A percentile compares a stretch with the other conserved stretches of the same genome.
phyloP scores from a whole-genome alignment of 345 rosid genomes.

The Linum trigynum region DNA sequence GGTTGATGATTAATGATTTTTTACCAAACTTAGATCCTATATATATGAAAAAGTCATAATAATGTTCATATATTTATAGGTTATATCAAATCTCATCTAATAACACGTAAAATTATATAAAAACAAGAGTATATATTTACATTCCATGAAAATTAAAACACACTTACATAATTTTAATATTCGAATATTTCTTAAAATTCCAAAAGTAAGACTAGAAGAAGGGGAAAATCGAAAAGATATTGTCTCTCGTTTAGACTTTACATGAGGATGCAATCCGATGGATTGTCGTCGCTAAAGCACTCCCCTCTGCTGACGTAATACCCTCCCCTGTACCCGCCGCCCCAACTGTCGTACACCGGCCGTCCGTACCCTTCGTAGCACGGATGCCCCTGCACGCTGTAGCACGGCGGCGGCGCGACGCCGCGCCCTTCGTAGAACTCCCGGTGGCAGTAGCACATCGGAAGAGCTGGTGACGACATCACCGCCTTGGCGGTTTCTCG shows the following conservation, averaged over 20 bases:
- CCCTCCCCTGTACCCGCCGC: conserved; percentile 7
- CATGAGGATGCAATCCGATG: conserved; percentile 23
- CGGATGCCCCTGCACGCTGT: neutral
- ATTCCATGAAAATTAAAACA: too few relatives aligned
- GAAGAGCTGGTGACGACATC: neutral
- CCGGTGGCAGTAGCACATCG: conserved; percentile 6
- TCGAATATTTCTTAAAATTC: too few relatives aligned
- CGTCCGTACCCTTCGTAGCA: conserved; percentile 16
- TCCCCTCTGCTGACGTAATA: conserved; percentile 7
- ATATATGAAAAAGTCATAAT: too few relatives aligned
- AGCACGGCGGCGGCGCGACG: neutral
- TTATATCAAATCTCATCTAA: too few relatives aligned
- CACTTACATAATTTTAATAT: too few relatives aligned
- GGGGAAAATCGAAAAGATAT: too few relatives aligned
- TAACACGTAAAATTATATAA: too few relatives aligned
- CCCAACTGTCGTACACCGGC: conserved; percentile 24
- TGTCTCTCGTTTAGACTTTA: neutral
- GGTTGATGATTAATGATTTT: too few relatives aligned
- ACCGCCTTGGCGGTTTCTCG: neutral
- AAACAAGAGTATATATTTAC: too few relatives aligned
- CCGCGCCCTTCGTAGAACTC: conserved; percentile 13
- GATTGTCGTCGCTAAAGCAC: conserved; percentile 22
- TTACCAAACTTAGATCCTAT: too few relatives aligned
- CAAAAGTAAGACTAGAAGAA: too few relatives aligned
- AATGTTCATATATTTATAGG: too few relatives aligned